phyloP scores from a whole-genome alignment of 495 filamentous ascomycete species.

The Sabuloglossum arenarium region DNA sequence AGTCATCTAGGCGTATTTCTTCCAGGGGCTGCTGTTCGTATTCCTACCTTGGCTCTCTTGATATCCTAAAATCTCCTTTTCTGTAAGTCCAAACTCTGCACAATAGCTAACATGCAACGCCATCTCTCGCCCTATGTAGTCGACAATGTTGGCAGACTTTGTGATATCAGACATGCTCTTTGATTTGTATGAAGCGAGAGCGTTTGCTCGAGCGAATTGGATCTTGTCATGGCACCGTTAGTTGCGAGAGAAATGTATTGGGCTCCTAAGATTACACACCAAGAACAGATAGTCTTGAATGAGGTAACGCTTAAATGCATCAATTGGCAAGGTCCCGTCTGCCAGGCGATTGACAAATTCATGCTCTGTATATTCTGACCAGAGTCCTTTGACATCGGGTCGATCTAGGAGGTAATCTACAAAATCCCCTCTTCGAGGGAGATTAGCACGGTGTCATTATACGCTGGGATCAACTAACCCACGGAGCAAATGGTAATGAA shows the following conservation, averaged over 20 bases:
- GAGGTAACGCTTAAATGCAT: constrained; percentile 66
- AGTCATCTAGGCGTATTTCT: neutral
- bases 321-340: constrained; percentile 44
- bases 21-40: neutral
- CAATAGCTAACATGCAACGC: constrained; percentile 65
- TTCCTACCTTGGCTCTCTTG: constrained; percentile 51
- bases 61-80: constrained; percentile 45
- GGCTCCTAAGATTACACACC: constrained; percentile 22
- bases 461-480: constrained; percentile 15
- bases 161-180: constrained; percentile 51
- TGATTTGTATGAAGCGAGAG: constrained; percentile 65
- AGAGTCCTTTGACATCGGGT: constrained; percentile 45
- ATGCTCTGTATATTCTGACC: constrained; percentile 57
- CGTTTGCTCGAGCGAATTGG: constrained; percentile 71
- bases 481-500: constrained; percentile 66
- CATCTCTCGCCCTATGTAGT: constrained; percentile 61
- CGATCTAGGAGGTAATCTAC: constrained; percentile 66
- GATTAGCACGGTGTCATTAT: constrained; percentile 28
- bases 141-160: constrained; percentile 47
- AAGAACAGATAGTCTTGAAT: constrained; percentile 82
- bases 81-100: constrained; percentile 53
- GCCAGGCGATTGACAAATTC: constrained; percentile 61
- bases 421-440: constrained; percentile 27
- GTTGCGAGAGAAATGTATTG: neutral
- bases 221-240: constrained; percentile 23